Percentiles rank a stretch among this genome's conserved stretches.
These are phyloP conservation scores for Neopestalotiopsis clavispora DNA, from an alignment of 2,329 filamentous ascomycete species.

Conservation along the genomic window DNA sequence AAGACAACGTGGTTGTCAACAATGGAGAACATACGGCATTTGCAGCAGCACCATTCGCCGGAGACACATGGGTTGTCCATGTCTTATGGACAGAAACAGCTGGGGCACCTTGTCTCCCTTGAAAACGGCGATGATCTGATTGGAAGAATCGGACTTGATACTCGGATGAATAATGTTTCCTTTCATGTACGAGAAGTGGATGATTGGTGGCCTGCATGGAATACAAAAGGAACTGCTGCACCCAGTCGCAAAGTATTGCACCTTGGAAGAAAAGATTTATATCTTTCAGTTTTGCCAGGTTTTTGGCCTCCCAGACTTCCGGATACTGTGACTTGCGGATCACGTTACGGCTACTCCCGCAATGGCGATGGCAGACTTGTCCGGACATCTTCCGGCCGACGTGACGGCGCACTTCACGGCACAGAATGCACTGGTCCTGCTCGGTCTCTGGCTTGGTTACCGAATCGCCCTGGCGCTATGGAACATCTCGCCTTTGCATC, in stretches of 20 bases:
- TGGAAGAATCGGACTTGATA: neutral
- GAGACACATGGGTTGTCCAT: neutral
- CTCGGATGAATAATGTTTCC: neutral
- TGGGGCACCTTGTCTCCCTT: neutral
- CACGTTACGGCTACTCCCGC: neutral
- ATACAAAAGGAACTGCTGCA: neutral
- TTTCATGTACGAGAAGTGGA: neutral
- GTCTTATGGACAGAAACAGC: neutral
- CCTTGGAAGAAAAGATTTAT: neutral
- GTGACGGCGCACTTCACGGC: neutral
- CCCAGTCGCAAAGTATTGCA: neutral
- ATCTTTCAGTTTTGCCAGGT: neutral
- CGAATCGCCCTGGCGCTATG: slow-evolving; percentile 34
- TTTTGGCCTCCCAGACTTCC: neutral
- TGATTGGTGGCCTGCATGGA: neutral
- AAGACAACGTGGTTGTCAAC: neutral
- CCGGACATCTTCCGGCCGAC: neutral
- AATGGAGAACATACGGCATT: neutral
- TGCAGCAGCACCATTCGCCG: neutral
- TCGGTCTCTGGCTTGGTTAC: slow-evolving; percentile 35
- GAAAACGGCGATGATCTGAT: neutral
- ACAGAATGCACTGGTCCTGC: slow-evolving; percentile 22
- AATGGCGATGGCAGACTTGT: neutral
- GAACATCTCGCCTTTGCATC: slow-evolving; percentile 46
- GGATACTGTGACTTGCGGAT: neutral